A percentile compares a stretch with the other conserved stretches of the same genome.
phyloP scores from a whole-genome alignment of 1,284 basidiomycete species.

The Austroboletus rostrupii region DNA sequence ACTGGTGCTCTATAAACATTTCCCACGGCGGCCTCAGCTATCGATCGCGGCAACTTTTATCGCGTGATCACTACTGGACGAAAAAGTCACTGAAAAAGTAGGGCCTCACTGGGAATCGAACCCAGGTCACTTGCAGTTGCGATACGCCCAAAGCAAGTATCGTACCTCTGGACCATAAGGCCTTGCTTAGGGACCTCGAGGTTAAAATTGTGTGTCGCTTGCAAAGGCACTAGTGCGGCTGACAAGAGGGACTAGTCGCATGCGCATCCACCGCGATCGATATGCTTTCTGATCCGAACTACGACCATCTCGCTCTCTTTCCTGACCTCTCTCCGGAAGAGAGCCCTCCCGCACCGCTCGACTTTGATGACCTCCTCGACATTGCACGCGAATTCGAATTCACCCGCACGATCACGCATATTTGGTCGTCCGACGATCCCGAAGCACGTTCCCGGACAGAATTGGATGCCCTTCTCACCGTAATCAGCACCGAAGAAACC shows the following conservation, averaged over 20 bases:
- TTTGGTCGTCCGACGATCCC: conserved; percentile 22
- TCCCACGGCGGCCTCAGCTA: conserved; percentile 10
- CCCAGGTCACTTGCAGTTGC: conserved; percentile 47
- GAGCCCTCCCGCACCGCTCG: conserved; percentile 9
- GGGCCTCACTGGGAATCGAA: conserved; percentile 47
- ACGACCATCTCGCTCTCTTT: conserved; percentile 1
- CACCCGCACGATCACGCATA: conserved; percentile 19
- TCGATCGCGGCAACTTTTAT: too few relatives aligned
- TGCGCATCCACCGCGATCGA: conserved; percentile 11
- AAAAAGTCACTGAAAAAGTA: conserved; percentile 11
- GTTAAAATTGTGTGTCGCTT: too few relatives aligned
- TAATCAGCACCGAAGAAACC: conserved; percentile 8
- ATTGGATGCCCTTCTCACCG: conserved; percentile 22
- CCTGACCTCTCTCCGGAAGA: conserved; percentile 2
- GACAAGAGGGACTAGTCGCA: too few relatives aligned
- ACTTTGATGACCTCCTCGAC: conserved; percentile 29
- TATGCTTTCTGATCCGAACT: conserved; percentile 21
- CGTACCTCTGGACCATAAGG: conserved; percentile 49
- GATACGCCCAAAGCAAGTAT: conserved; percentile 46
- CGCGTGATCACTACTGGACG: neutral
- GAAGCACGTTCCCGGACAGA: conserved; percentile 4
- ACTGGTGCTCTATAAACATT: conserved; percentile 7
- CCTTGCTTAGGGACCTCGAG: conserved; percentile 7
- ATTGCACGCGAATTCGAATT: conserved; percentile 31
- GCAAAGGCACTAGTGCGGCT: too few relatives aligned